Percentiles rank a stretch among this genome's conserved stretches.
These are phyloP conservation scores for Microbotryum violaceum DNA, from an alignment of 1,284 basidiomycete species.

Conservation along the genomic window DNA sequence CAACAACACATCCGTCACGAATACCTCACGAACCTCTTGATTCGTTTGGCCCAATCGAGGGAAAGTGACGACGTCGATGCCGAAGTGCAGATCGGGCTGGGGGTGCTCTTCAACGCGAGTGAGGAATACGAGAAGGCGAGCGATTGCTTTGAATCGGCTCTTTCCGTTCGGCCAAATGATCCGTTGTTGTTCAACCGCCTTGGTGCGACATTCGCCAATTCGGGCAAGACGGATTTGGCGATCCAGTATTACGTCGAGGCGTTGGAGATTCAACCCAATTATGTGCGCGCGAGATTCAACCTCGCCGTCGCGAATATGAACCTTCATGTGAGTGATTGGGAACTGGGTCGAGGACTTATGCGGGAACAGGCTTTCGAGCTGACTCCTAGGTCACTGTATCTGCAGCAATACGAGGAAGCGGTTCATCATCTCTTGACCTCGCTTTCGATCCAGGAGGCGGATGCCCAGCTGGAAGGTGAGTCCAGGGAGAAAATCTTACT, in stretches of 20 bases:
- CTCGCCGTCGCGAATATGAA: constrained; percentile 85
- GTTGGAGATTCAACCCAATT: constrained; percentile 80
- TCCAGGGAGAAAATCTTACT: neutral
- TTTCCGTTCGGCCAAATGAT: constrained; percentile 85
- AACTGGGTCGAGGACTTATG: neutral
- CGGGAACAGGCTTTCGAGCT: neutral
- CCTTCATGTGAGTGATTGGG: constrained; percentile 53
- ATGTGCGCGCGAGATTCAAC: constrained; percentile 90
- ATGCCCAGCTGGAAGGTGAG: constrained; percentile 46
- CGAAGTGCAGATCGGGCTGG: constrained; percentile 91
- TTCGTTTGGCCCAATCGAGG: constrained; percentile 40
- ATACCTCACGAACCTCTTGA: constrained; percentile 39
- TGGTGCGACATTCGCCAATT: constrained; percentile 89
- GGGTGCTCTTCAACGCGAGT: constrained; percentile 82
- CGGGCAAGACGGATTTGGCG: constrained; percentile 70
- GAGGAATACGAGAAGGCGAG: constrained; percentile 90
- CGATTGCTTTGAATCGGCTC: constrained; percentile 86
- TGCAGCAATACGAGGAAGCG: constrained; percentile 68
- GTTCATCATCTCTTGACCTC: constrained; percentile 78
- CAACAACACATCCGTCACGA: constrained; percentile 31
- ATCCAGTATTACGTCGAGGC: constrained; percentile 84
- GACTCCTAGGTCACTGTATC: constrained; percentile 4
- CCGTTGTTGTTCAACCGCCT: constrained; percentile 94
- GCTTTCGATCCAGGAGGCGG: constrained; percentile 61
- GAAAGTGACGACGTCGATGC: constrained; percentile 56